A percentile compares a stretch with the other conserved stretches of the same genome.
These are phyloP conservation scores for Dendrobium nobile DNA, from an alignment of 106 monocot genomes.

Conservation along the genomic window DNA sequence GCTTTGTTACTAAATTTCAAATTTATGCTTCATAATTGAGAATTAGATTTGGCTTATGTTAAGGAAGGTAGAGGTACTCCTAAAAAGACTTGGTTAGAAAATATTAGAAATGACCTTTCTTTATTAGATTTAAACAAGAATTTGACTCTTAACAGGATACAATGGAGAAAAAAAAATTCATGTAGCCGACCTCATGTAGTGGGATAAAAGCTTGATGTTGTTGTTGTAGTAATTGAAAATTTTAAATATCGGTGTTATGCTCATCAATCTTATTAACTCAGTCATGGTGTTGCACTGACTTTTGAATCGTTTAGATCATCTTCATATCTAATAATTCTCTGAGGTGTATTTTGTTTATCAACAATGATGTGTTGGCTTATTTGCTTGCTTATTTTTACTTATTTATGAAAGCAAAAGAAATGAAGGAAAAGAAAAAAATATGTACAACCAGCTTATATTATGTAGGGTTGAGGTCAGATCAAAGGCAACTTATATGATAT, in stretches of 20 bases:
- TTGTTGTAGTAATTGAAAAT: neutral
- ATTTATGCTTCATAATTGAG: neutral
- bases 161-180: no score
- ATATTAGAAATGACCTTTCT: no score
- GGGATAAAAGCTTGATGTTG: no score
- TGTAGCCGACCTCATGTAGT: no score
- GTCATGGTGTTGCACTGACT: neutral
- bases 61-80: no score
- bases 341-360: neutral
- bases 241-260: neutral
- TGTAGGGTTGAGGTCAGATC: neutral
- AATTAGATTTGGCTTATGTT: neutral
- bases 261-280: neutral
- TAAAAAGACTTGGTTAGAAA: no score
- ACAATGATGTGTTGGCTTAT: neutral
- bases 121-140: no score
- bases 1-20: neutral
- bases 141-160: no score
- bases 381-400: neutral
- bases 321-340: neutral
- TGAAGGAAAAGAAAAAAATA: neutral
- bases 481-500: no score
- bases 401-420: neutral
- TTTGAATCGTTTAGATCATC: neutral
- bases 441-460: neutral